Base-by-base conservation (phyloP, 495 filamentous ascomycete genomes). In the Trichocladium uniseriatum region DNA sequence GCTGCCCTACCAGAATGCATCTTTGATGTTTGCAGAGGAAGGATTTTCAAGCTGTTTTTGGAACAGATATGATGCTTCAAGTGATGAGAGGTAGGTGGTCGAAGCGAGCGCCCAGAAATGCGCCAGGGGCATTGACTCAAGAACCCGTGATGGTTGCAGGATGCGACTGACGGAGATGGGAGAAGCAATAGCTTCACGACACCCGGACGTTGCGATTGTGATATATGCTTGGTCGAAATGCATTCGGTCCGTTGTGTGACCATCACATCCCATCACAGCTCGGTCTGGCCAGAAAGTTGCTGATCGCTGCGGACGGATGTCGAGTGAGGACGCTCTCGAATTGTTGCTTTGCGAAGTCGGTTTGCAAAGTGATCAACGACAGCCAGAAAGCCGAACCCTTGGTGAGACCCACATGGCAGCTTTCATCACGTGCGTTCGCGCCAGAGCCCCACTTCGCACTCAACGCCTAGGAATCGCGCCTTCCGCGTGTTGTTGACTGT, bases 251-350 rank as follows among this genome's bases (percentile, higher is more conserved):
- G 44, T 22, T 27, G n/a, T 28, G 27, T 35, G 43, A 21, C 20
- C 34, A 47, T 47, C 44, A 47, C 44, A 38, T 47, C 34, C 44
- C 32, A 24, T 36, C 34, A 24, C 32, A n/a, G 37, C 6, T 19
- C 5, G 6, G 35, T 15, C n/a, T 15, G 16, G 10, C n/a, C 35
- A 16, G 35, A 15, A 3, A 16, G n/a, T 37, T 34, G 35, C 13
- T 37, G 35, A 37, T 38, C 19, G 9, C n/a, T n/a, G n/a, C n/a
- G n/a, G n/a, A n/a, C n/a, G n/a, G n/a, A n/a, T n/a, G n/a, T n/a
- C n/a, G n/a, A n/a, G n/a, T n/a, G n/a, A n/a, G n/a, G n/a, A n/a
- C n/a, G n/a, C n/a, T n/a, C n/a, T n/a, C n/a, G n/a, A n/a, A n/a
- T n/a, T n/a, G n/a, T n/a, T n/a, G n/a, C n/a, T n/a, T n/a, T n/a